A percentile compares a stretch with the other conserved stretches of the same genome.
Evolutionary conservation across 352 stramenopile genomes (phyloP).

Genomic region (Globisporangium cylindrosporum): DNA sequence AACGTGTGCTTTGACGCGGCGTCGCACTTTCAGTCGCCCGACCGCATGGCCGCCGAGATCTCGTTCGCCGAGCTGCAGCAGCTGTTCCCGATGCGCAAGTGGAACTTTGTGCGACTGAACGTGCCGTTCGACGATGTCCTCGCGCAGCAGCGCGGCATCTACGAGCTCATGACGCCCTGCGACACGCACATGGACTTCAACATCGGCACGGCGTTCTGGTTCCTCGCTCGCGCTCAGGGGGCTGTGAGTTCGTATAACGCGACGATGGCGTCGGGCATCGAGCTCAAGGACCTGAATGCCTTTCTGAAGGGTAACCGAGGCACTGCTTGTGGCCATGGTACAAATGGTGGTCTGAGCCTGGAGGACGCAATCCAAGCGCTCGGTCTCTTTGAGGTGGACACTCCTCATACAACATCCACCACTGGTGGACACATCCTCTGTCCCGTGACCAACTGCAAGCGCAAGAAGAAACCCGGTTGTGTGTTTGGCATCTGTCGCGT

Average conservation of each 20-base stretch:
- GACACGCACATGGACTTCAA: conserved; percentile 98
- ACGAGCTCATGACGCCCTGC: conserved; percentile 80
- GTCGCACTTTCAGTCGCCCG: conserved; percentile 70
- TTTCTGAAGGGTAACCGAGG: conserved; percentile 28
- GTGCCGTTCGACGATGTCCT: conserved; percentile 75
- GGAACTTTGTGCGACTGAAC: conserved; percentile 86
- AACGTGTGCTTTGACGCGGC: conserved; percentile 93
- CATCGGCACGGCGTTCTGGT: conserved; percentile 95
- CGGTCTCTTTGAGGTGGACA: conserved; percentile 20
- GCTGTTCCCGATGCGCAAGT: conserved; percentile 81
- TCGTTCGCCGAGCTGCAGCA: conserved; percentile 80
- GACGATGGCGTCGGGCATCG: neutral
- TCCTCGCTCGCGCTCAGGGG: conserved; percentile 81
- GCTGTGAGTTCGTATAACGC: conserved; percentile 19
- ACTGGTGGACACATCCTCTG: conserved; percentile 18
- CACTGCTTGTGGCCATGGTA: neutral
- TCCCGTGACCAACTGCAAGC: conserved; percentile 34
- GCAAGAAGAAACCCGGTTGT: conserved; percentile 46
- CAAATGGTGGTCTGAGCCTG: conserved; percentile 8
- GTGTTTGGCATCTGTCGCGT: conserved; percentile 39
- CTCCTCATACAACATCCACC: neutral
- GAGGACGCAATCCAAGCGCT: conserved; percentile 30
- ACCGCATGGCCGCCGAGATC: conserved; percentile 87
- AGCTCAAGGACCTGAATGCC: conserved; percentile 36
- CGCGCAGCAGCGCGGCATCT: conserved; percentile 58